These are phyloP conservation scores for Triadica sebifera DNA, from an alignment of 345 rosid species.

Conservation along the genomic window DNA sequence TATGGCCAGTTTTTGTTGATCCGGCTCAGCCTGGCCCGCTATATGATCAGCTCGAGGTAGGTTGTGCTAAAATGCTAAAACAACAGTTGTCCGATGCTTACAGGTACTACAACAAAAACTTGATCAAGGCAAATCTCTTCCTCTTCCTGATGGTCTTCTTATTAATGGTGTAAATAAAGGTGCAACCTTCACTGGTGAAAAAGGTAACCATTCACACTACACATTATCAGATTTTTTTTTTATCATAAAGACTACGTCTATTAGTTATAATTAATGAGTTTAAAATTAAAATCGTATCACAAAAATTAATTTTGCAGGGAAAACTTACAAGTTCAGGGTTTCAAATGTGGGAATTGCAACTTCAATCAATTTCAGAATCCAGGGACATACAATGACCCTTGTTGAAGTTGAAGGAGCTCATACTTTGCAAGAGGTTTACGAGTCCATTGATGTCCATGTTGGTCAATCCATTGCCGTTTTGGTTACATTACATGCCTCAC, in stretches of 20 bases:
- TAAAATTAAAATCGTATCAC: too few relatives aligned
- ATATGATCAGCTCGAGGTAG: too few relatives aligned
- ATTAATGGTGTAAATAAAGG: too few relatives aligned
- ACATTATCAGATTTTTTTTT: not conserved
- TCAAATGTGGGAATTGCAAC: conserved; percentile 71
- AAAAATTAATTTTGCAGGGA: conserved; percentile 38
- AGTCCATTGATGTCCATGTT: conserved; percentile 68
- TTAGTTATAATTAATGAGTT: not conserved
- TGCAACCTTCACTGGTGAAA: conserved; percentile 44
- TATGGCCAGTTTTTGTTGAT: too few relatives aligned
- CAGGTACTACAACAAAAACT: too few relatives aligned
- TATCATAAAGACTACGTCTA: not conserved
- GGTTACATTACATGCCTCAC: conserved; percentile 41
- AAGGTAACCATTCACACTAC: conserved; percentile 37
- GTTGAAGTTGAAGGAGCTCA: conserved; percentile 93
- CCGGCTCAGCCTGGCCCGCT: too few relatives aligned
- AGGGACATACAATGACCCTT: conserved; percentile 62
- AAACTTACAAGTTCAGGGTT: conserved; percentile 64
- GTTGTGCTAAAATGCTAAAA: too few relatives aligned
- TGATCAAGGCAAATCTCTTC: too few relatives aligned
- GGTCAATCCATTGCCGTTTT: conserved; percentile 70
- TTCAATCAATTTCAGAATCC: conserved; percentile 80
- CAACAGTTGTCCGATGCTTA: too few relatives aligned
- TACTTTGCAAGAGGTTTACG: conserved; percentile 59
- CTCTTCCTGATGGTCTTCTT: too few relatives aligned